Percentiles rank a stretch among this genome's conserved stretches.
phyloP scores from a whole-genome alignment of 148 eudicot species.

The Fagopyrum esculentum region DNA sequence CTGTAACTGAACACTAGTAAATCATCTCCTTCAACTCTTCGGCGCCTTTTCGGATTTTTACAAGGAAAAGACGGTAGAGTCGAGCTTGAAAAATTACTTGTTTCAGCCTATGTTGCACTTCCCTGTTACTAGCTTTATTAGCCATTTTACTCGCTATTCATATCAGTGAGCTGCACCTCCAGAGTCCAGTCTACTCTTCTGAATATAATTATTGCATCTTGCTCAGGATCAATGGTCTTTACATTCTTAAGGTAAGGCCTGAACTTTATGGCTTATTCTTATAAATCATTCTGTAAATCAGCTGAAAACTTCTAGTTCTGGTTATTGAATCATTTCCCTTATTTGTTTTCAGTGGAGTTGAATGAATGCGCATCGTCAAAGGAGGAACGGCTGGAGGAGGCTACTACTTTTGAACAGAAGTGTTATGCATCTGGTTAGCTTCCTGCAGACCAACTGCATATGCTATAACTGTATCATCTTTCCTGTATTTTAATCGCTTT shows the following conservation, averaged over 20 bases:
- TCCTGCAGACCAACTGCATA: constrained; percentile 8
- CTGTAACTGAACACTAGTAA: not conserved
- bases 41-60: constrained; percentile 50
- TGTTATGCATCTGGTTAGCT: not conserved
- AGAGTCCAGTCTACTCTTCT: not conserved
- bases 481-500: not conserved
- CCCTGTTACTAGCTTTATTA: not conserved
- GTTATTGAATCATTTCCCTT: not conserved
- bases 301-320: not conserved
- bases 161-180: too few relatives aligned
- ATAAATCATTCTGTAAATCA: not conserved
- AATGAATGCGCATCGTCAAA: not conserved
- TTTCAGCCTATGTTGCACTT: constrained; percentile 13
- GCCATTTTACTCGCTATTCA: not conserved
- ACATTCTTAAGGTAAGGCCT: constrained; percentile 2
- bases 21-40: constrained; percentile 22
- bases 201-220: not conserved
- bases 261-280: not conserved
- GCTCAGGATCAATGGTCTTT: not conserved
- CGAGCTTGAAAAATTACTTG: constrained; percentile 23
- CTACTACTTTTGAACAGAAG: not conserved
- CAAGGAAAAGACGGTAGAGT: constrained; percentile 39
- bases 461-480: not conserved
- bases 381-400: not conserved
- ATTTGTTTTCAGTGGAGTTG: not conserved